Evolutionary conservation across 805 yeast species (phyloP).

Genomic region (Brettanomyces nanus): DNA sequence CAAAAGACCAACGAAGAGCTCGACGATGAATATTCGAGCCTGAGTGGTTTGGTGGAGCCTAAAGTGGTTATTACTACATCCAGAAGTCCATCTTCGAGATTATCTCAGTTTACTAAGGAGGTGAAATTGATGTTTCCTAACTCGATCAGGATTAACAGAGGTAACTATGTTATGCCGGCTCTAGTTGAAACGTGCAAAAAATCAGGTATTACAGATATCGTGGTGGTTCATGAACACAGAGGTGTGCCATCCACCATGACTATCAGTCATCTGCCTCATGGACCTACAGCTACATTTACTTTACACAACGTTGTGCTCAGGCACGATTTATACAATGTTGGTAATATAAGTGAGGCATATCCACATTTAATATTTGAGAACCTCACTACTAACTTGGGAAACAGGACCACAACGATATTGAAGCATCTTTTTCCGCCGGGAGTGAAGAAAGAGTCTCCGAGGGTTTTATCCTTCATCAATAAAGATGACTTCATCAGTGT

Average conservation of each 20-base stretch:
- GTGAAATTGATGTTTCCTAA: conserved; percentile 85
- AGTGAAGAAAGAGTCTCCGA: conserved; percentile 78
- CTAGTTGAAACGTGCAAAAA: conserved; percentile 72
- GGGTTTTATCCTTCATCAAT: conserved; percentile 91
- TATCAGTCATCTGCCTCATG: conserved; percentile 93
- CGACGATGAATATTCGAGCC: conserved; percentile 87
- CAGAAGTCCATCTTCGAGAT: conserved; percentile 77
- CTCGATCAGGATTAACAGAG: conserved; percentile 83
- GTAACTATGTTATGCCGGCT: conserved; percentile 80
- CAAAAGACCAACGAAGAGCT: conserved; percentile 35
- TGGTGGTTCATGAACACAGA: conserved; percentile 90
- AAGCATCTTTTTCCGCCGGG: conserved; percentile 96
- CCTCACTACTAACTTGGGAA: conserved; percentile 72
- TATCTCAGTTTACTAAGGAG: conserved; percentile 90
- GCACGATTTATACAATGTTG: conserved; percentile 82
- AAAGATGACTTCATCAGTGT: conserved; percentile 88
- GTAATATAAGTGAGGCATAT: conserved; percentile 83
- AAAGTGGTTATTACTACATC: conserved; percentile 88
- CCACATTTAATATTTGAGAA: conserved; percentile 94
- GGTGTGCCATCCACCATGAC: conserved; percentile 97
- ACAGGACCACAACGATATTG: conserved; percentile 69
- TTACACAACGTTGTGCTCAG: conserved; percentile 89
- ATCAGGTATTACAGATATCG: conserved; percentile 75
- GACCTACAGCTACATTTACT: conserved; percentile 93
- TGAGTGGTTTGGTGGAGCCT: conserved; percentile 87